phyloP scores from a whole-genome alignment of 306 rosid species.

The Cucumis sativus region DNA sequence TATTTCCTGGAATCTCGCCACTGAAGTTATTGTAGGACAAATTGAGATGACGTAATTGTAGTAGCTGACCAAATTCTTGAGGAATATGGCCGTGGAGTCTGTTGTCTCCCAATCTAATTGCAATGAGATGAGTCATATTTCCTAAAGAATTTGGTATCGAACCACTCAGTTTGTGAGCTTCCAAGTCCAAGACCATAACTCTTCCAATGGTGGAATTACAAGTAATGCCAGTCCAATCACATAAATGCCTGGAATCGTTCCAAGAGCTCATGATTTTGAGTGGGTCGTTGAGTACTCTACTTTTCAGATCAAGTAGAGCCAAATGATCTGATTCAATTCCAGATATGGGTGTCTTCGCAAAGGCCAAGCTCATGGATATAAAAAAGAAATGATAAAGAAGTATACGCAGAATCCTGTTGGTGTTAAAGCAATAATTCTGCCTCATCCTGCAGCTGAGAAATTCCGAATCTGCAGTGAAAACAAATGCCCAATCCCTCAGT shows the following conservation, averaged over 20 bases:
- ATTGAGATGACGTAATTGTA: constrained; percentile 6
- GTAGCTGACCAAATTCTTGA: constrained; percentile 18
- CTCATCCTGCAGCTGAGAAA: too few relatives aligned
- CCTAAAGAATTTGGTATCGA: constrained; percentile 19
- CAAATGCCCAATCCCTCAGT: too few relatives aligned
- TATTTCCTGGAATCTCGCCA: not conserved
- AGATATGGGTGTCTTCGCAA: not conserved
- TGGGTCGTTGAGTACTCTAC: constrained; percentile 14
- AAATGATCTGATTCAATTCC: constrained; percentile 18
- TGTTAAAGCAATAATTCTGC: too few relatives aligned
- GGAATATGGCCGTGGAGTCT: constrained; percentile 20
- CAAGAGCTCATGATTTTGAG: constrained; percentile 20
- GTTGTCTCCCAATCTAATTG: constrained; percentile 15
- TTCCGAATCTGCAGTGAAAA: too few relatives aligned
- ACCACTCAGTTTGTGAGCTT: constrained; percentile 5
- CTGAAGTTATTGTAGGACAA: not conserved
- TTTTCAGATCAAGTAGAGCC: constrained; percentile 22
- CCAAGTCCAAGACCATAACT: constrained; percentile 16
- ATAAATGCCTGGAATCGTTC: constrained; percentile 23
- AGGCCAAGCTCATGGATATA: not conserved
- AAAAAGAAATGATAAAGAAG: not conserved
- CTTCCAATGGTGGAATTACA: constrained; percentile 11
- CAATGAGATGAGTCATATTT: constrained; percentile 20
- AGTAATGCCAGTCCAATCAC: constrained; percentile 22
- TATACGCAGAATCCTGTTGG: not conserved